These are phyloP conservation scores for Glycine latifolia DNA, from an alignment of 306 rosid species.

Conservation along the genomic window DNA sequence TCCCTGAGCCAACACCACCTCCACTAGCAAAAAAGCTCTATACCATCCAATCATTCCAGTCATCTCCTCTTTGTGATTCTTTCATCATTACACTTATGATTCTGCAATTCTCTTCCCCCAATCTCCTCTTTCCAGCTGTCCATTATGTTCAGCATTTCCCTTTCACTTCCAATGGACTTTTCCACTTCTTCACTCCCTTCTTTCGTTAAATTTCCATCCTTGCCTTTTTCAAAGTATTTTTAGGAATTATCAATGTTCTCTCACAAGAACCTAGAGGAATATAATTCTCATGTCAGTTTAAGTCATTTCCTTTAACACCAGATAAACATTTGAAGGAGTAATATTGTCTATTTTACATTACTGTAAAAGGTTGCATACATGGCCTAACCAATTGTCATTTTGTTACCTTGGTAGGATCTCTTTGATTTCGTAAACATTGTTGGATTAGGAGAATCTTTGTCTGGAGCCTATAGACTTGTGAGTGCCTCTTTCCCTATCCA, in stretches of 20 bases:
- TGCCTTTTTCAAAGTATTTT: background rate
- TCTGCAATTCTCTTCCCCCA: background rate
- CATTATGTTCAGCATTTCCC: background rate
- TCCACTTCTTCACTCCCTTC: background rate
- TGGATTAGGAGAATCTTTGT: conserved; percentile 44
- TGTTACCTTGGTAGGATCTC: conserved; percentile 58
- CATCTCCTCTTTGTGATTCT: background rate
- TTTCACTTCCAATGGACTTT: background rate
- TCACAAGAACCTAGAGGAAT: background rate
- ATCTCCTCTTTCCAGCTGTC: background rate
- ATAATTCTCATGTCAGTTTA: background rate
- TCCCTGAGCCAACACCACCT: background rate
- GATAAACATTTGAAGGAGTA: background rate
- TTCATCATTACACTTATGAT: background rate
- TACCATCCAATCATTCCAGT: background rate
- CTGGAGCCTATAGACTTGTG: conserved; percentile 77
- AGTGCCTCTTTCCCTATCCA: conserved; percentile 42
- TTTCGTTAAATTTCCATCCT: background rate
- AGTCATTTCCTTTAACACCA: background rate
- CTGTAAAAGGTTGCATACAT: conserved; percentile 52
- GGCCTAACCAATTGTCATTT: conserved; percentile 44
- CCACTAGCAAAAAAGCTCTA: background rate
- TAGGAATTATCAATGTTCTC: background rate
- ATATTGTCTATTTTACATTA: background rate
- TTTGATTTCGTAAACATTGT: conserved; percentile 68